Conservation (phyloP, 306 rosid genomes). For the Glycine tomentella region DNA sequence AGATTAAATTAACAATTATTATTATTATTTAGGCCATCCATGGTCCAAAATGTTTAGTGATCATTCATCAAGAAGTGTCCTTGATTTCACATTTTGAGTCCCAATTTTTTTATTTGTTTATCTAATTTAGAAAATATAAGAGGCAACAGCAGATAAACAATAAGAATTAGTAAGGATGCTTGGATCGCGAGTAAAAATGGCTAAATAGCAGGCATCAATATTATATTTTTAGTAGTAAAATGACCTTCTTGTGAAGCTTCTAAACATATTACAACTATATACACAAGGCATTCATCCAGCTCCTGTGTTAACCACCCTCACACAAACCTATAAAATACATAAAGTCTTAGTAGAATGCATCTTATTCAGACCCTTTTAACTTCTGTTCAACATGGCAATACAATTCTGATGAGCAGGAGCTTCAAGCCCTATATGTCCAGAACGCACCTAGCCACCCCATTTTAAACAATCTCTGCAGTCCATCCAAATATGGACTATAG, state of each 20-base stretch:
- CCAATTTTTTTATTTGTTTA: too few species aligned
- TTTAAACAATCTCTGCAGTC: slow-evolving; percentile 52
- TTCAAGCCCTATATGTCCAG: slow-evolving; percentile 44
- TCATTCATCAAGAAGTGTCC: background rate
- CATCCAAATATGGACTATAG: slow-evolving; percentile 61
- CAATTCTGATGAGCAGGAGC: slow-evolving; percentile 28
- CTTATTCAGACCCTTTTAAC: slow-evolving; percentile 43
- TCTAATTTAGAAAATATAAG: too few species aligned
- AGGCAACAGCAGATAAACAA: too few species aligned
- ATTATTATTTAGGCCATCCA: too few species aligned
- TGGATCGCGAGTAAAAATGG: background rate
- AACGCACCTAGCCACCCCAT: slow-evolving; percentile 46
- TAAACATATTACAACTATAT: slow-evolving; percentile 36
- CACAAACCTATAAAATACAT: slow-evolving; percentile 36
- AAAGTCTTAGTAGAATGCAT: slow-evolving; percentile 42
- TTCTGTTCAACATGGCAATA: slow-evolving; percentile 41
- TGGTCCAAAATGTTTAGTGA: too few species aligned
- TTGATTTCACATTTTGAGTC: background rate
- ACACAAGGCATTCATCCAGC: slow-evolving; percentile 35
- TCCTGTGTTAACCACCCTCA: background rate
- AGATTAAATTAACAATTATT: too few species aligned
- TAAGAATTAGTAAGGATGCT: background rate
- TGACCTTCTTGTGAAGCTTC: slow-evolving; percentile 21
- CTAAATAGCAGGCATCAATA: background rate
- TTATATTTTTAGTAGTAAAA: too few species aligned